A percentile compares a stretch with the other conserved stretches of the same genome.
phyloP scores from a whole-genome alignment of 805 yeast species.

The Lipomyces anomalus region DNA sequence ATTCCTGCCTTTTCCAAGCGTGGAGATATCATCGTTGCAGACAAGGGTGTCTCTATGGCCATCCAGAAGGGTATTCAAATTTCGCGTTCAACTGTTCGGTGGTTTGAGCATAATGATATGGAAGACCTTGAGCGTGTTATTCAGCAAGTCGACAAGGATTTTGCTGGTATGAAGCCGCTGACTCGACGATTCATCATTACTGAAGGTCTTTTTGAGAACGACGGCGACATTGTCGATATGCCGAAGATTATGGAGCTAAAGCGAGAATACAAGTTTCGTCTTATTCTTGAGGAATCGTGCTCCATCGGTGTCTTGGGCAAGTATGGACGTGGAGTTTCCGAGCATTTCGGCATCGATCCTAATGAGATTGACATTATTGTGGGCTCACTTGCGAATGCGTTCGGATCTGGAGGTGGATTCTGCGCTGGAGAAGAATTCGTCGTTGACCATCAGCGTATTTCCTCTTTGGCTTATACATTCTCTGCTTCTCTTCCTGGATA shows the following conservation, averaged over 20 bases:
- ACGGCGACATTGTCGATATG: conserved; percentile 75
- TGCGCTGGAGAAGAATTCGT: conserved; percentile 80
- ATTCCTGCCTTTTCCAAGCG: conserved; percentile 91
- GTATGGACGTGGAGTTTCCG: conserved; percentile 81
- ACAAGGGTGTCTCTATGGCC: conserved; percentile 65
- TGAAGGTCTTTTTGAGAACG: conserved; percentile 78
- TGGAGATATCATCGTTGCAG: conserved; percentile 89
- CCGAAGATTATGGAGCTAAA: conserved; percentile 54
- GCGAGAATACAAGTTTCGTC: conserved; percentile 73
- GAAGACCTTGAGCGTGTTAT: conserved; percentile 69
- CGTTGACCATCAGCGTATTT: conserved; percentile 88
- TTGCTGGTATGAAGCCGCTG: conserved; percentile 62
- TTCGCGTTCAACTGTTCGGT: conserved; percentile 72
- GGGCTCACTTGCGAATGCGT: conserved; percentile 75
- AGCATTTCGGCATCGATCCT: conserved; percentile 63
- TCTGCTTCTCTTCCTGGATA: conserved; percentile 94
- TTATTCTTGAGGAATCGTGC: conserved; percentile 80
- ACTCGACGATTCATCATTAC: conserved; percentile 87
- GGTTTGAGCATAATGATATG: conserved; percentile 80
- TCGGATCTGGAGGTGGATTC: conserved; percentile 88
- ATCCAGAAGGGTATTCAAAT: conserved; percentile 84
- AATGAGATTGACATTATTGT: conserved; percentile 73
- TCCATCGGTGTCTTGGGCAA: conserved; percentile 83
- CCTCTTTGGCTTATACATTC: conserved; percentile 83
- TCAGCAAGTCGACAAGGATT: conserved; percentile 33